Base-by-base conservation (phyloP, 306 rosid species). In the Gillenia trifoliata region DNA sequence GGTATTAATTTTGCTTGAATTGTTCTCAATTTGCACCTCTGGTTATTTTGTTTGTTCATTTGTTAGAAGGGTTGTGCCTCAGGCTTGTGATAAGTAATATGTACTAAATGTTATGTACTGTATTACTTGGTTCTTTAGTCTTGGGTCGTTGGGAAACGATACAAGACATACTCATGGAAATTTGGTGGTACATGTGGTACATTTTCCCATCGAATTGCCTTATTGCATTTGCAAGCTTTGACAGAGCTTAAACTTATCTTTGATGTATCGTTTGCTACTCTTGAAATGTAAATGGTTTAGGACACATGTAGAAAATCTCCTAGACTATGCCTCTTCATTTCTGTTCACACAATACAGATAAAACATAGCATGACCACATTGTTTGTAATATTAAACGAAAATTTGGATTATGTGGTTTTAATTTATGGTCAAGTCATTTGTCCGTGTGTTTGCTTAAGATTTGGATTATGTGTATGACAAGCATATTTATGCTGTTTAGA, bases 1-100 rank as follows among this genome's bases (percentile, higher is more conserved):
- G 98, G 98, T 94, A 81, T 36, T 50, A 20, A 36, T 50, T 69
- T 77, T 59, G 31, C 38, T 59, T 38, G 9, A 13, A 55, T 43
- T 29, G 22, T 31, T 66, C 40, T 57, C 11, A 15, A 25, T 76
- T 45, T 68, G 67, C 66, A 26, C 28, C 19, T 64, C 40, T 36
- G 43, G 28, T 72, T n/a, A 29, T 25, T 41, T 10, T 26, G 47
- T 62, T 67, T 64, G 28, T 34, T 76, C 63, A 23, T 43, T 67
- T 78, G 26, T 8, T 36, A 5, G 28, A 34, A 23, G 22, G 7
- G 26, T 40, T 41, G 17, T 41, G 55, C 45, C 2, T 41, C 15
- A 12, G 34, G 25, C 33, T 15, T 45, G 52, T 47, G 20, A 41
- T 11, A 36, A 23, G 11, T 23, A 41, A 11, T 17, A 0, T 59